Evolutionary conservation across 768 basidiomycete genomes (phyloP), one percentile per base, ranked within the genome.

Genomic region (Neoboletus subvelutipes): DNA sequence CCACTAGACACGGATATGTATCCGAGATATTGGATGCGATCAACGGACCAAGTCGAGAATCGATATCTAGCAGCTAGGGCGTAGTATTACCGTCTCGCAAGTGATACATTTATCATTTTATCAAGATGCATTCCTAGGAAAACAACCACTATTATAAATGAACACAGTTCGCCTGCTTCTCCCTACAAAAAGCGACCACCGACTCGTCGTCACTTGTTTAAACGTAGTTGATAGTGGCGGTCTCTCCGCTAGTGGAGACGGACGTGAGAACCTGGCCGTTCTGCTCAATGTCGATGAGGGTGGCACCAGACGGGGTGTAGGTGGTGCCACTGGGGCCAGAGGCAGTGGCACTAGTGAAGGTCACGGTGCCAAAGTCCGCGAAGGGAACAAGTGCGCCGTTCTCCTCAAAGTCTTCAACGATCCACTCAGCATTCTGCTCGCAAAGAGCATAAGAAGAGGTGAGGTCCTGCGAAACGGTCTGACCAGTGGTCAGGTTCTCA

Each of bases 341-440:
- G 22, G 62, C 65, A 36, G 33, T 53, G 12, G 60, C 58, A 11
- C 22, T 9, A 13, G 2, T 22, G 61, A 66, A 68, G 5, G 51
- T 54, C 22, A 67, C 58, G 6, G 52, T 67, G 33, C 67, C 57
- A 47, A 65, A 67, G 56, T 69, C n/a, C 22, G 47, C 54, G 3
- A 69, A 45, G 2, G 56, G 41, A 45, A 56, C 67, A 3, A 46
- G 57, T 2, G 1, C 0, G n/a, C 52, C 43, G 28, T 18, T 12
- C 17, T 57, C n/a, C 33, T 55, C n/a, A 45, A 59, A 55, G 56
- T 69, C 64, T 13, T 67, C 62, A 5, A 69, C 52, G 45, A 64
- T 66, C 66, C 66, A 67, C 53, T 67, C 67, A 10, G 59, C 67
- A 12, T 58, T 56, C 50, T 50, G 7, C 43, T 46, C 37, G 31